A percentile compares a stretch with the other conserved stretches of the same genome.
Conservation (phyloP, 73 alveolate species). For the Paramecium pentaurelia region DNA sequence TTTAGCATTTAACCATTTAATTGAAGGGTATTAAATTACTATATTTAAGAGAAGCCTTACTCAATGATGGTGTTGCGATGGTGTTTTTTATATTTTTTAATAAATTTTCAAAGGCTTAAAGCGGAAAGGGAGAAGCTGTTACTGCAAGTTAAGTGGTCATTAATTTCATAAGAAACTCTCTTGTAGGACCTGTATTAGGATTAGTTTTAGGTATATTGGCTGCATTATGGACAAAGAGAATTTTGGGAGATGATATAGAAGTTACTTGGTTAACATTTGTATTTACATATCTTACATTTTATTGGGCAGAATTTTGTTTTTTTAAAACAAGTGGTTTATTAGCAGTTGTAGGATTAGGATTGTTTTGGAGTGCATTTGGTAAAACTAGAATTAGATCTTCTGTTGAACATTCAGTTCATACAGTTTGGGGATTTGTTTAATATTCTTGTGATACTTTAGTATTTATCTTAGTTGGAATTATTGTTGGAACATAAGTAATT, state of each 20-base stretch:
- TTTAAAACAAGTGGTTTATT: conserved; percentile 52
- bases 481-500: conserved; percentile 63
- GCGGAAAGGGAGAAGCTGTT: conserved; percentile 64
- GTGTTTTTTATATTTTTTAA: conserved; percentile 63
- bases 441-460: conserved; percentile 64
- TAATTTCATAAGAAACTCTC: conserved; percentile 55
- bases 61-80: conserved; percentile 73
- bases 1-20: conserved; percentile 58
- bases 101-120: conserved; percentile 2
- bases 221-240: conserved; percentile 66
- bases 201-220: conserved; percentile 51
- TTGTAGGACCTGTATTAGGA: conserved; percentile 69
- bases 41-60: conserved; percentile 54
- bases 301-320: conserved; percentile 60
- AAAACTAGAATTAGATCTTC: conserved; percentile 57
- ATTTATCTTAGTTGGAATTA: conserved; percentile 64
- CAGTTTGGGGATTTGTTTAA: conserved; percentile 61
- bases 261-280: conserved; percentile 18
- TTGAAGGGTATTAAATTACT: conserved; percentile 58
- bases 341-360: conserved; percentile 68
- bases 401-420: conserved; percentile 63
- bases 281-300: conserved; percentile 57
- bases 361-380: conserved; percentile 63
- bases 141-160: conserved; percentile 47
- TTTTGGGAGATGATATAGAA: conserved; percentile 48